A percentile compares a stretch with the other conserved stretches of the same genome.
Evolutionary conservation across 306 rosid genomes (phyloP).

Genomic region (Dalbergia cochinchinensis): DNA sequence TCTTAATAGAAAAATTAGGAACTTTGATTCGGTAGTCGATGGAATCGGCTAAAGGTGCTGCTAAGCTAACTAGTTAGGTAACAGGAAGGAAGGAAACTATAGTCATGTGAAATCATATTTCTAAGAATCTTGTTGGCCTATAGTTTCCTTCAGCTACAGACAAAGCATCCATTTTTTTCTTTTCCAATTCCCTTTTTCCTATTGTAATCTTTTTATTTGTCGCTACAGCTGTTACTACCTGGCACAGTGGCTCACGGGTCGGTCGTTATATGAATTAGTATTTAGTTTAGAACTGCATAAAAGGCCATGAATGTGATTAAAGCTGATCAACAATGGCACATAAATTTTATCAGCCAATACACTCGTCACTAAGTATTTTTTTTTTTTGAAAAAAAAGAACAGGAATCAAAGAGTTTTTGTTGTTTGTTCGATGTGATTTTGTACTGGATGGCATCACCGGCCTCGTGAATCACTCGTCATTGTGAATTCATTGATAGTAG

Average conservation of each 20-base stretch:
- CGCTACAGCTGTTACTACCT: constrained; percentile 12
- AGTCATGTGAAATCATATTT: constrained; percentile 44
- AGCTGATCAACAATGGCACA: no score
- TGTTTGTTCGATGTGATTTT: neutral
- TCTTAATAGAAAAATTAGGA: neutral
- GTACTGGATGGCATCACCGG: neutral
- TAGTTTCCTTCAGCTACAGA: constrained; percentile 54
- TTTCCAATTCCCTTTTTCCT: constrained; percentile 1
- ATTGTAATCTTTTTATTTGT: constrained; percentile 15
- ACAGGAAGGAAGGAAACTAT: constrained; percentile 1
- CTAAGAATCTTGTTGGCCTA: constrained; percentile 42
- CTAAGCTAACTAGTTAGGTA: constrained; percentile 19
- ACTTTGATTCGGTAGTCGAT: neutral
- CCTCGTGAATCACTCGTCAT: constrained; percentile 9
- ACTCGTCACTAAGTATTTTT: no score
- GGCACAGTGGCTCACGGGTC: constrained; percentile 47
- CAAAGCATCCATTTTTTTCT: constrained; percentile 42
- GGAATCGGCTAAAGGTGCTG: constrained; percentile 10
- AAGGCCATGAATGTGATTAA: neutral
- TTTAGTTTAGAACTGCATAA: neutral
- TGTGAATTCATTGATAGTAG: neutral
- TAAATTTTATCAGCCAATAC: no score
- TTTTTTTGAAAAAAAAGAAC: neutral
- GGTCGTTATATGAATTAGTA: neutral
- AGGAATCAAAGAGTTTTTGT: neutral